Evolutionary conservation across 257 asterid species (phyloP), one percentile per base, ranked within the genome.

Genomic region (Solanum commersonii): DNA sequence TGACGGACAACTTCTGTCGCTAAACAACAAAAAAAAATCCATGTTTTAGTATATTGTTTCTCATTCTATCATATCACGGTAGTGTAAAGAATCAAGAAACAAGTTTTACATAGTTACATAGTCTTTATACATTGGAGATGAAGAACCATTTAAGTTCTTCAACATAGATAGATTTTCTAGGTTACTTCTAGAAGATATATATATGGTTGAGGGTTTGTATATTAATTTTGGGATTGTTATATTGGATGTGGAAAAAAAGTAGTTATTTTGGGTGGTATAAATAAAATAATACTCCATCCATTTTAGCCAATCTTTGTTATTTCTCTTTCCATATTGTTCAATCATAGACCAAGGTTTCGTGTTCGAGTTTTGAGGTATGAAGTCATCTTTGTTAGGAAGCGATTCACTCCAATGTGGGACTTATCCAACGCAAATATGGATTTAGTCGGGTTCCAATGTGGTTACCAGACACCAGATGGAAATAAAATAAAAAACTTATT

Each of bases 221-320:
- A 94, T 95, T 95, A 92, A 89, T 95, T 96, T 93, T 94, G 93
- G 92, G 92, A 5, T 92, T 95, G 96, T 92, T 81, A 90, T 87
- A 91, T 78, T 78, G 92, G 87, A 91, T 84, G 90, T 89, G 87
- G 93, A 83, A 90, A 90, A 88, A 90, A 73, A 70, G 4, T 87
- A 89, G 84, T 92, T 89, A 73, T 89, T 52, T 92, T 89, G 93
- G 93, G 84, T 92, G 95, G 94, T 93, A 92, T 91, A 95, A 89
- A 92, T 42, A 76, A 88, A 93, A 92, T 92, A 92, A 90, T 87
- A 88, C 49, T 35, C 82, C 59, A 86, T 88, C 91, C 63, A n/a
- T 87, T 67, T 76, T 65, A 59, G 70, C 72, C 78, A 85, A 33
- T 25, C 27, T 46, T 59, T 35, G 42, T 73, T 84, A 44, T 11